Percentiles rank a stretch among this genome's conserved stretches.
phyloP scores from a whole-genome alignment of 805 yeast species.

The Kregervanrija delftensis region DNA sequence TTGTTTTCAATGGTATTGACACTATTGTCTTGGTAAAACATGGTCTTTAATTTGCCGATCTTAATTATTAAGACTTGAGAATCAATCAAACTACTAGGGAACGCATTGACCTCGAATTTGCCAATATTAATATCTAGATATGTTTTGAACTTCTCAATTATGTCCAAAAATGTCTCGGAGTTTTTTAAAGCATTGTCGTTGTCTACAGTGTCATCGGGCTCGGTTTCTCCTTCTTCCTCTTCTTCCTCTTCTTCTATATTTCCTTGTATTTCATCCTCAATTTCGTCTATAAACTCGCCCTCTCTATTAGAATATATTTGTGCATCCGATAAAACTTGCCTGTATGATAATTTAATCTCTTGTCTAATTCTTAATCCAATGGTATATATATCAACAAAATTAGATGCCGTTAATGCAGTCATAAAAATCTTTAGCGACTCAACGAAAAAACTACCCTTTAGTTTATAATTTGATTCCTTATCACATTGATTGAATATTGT shows the following conservation, averaged over 20 bases:
- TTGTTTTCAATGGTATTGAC: slow-evolving; percentile 44
- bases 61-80: slow-evolving; percentile 62
- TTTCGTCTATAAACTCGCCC: no score
- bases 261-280: background rate
- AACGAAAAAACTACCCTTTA: slow-evolving; percentile 45
- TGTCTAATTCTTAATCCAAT: slow-evolving; percentile 65
- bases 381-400: slow-evolving; percentile 68
- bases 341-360: slow-evolving; percentile 66
- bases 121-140: slow-evolving; percentile 59
- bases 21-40: slow-evolving; percentile 40
- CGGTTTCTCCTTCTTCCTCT: background rate
- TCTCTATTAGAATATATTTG: slow-evolving; percentile 15
- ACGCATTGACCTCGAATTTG: slow-evolving; percentile 52
- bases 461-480: slow-evolving; percentile 49
- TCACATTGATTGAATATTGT: slow-evolving; percentile 56
- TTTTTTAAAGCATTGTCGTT: slow-evolving; percentile 1
- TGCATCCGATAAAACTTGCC: slow-evolving; percentile 65
- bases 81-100: slow-evolving; percentile 79
- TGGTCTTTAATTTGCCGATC: slow-evolving; percentile 47
- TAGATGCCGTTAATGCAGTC: slow-evolving; percentile 84
- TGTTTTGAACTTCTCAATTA: slow-evolving; percentile 48
- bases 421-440: slow-evolving; percentile 53
- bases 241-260: background rate
- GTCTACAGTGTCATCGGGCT: background rate
- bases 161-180: slow-evolving; percentile 17